phyloP scores from a whole-genome alignment of 768 basidiomycete species.

The Multifurca ochricompacta region DNA sequence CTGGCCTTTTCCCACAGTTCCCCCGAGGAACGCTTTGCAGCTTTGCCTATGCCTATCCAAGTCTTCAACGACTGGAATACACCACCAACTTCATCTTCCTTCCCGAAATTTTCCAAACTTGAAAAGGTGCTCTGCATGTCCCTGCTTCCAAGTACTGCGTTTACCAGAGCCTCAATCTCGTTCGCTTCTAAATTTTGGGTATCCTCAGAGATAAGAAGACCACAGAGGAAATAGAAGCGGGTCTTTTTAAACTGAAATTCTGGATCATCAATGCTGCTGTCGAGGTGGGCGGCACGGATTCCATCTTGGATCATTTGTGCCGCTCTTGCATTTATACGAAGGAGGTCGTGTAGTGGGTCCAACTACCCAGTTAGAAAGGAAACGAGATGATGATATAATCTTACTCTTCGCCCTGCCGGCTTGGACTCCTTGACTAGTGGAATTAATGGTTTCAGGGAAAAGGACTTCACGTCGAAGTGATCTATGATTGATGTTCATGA shows the following conservation, averaged over 20 bases:
- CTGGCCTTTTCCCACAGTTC: constrained; percentile 2
- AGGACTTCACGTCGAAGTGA: constrained; percentile 3
- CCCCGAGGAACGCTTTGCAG: neutral
- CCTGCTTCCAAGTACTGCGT: neutral
- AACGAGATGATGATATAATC: too few relatives aligned
- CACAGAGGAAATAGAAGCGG: neutral
- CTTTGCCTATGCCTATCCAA: neutral
- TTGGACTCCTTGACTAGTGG: neutral
- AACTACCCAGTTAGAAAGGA: neutral
- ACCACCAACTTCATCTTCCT: neutral
- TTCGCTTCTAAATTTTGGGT: neutral
- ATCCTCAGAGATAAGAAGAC: neutral
- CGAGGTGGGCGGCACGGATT: constrained; percentile 1
- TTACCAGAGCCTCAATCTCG: neutral
- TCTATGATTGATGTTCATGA: neutral
- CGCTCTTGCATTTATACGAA: neutral
- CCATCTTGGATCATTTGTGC: neutral
- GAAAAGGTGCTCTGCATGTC: neutral
- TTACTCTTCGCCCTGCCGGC: neutral
- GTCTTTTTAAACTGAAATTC: constrained; percentile 3
- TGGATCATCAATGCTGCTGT: neutral
- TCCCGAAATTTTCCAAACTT: neutral
- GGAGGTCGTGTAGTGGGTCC: constrained; percentile 3
- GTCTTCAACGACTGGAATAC: neutral
- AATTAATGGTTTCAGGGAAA: neutral